Base-by-base conservation (phyloP, 1,284 basidiomycete species). In the Cryptococcus depauperatus region DNA sequence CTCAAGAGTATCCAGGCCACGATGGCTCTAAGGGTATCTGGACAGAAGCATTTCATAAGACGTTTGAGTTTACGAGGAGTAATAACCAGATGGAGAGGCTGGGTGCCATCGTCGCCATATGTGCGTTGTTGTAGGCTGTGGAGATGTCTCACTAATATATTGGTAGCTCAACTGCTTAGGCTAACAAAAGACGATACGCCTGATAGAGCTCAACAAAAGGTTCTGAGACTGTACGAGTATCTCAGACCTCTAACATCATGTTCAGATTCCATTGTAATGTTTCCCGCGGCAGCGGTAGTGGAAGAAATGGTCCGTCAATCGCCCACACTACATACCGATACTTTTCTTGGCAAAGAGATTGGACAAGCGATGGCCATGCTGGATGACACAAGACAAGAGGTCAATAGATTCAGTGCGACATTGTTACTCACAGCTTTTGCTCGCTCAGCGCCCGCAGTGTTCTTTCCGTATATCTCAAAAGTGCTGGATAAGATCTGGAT, bases 381-480 rank as follows among this genome's bases (percentile, higher is more conserved):
- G 34, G 67, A 68, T 42, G 69, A 69, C 38, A 59, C 63, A 13
- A 50, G 67, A 32, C 64, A 69, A 49, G 70, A 71, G 44, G 63
- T 67, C 5, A 59, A 63, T 18, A 54, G 70, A n/a, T 70, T 70
- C 55, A 59, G 62, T 38, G 66, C 65, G 3, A 64, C 71, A 1
- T 78, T 96, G 38, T 84, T 95, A 44, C 72, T 95, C 33, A 90
- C 92, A 70, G 89, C 93, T 67, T 77, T 97, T 37, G 90, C 92
- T 1, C 76, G 80, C 28, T 84, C 90, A 62, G 89, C 84, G 52
- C 84, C 86, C 0, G 80, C 76, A 10, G 83, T 90, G 59, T 91
- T 93, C 67, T 82, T 90, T 59, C 79, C 84, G 1, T 85, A 89
- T 66, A 86, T 95, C 23, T 77, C 79, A 41, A 77, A 85, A 29